Base-by-base conservation (phyloP, 345 rosid species). In the Bruguiera parviflora region DNA sequence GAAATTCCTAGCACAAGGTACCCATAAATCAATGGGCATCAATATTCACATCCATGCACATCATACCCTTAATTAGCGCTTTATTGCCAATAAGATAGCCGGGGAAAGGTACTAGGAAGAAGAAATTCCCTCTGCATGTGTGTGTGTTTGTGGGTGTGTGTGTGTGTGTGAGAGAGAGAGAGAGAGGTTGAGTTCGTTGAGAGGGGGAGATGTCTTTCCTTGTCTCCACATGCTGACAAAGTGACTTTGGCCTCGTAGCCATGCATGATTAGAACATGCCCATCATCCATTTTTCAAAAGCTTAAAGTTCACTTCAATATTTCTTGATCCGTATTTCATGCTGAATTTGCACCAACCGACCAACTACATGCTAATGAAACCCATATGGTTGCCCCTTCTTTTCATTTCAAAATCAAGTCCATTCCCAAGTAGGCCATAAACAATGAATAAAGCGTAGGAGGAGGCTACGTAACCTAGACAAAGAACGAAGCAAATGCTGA, bases 211-310 rank as follows among this genome's bases (percentile, higher is more conserved):
- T 75, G 82, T 75, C 76, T 71, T 67, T 75, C 71, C 68, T 83
- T 83, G 81, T 83, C 85, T 68, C 73, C 87, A 79, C 73, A 79
- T 71, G 35, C 75, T 75, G 87, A 85, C 85, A 79, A 43, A 81
- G 63, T 35, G 70, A 79, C 65, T 67, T 72, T 71, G 79, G 60
- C 75, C 74, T 31, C 61, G 51, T 63, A 80, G 79, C 79, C 80
- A 67, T 70, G 79, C 80, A 82, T 71, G 61, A 76, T 63, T 71
- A 83, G 79, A 78, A 79, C 85, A 79, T 69, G 63, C 74, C 75
- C 73, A 61, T 70, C 75, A 72, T 27, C 66, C 58, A 6, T 68
- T 24, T 65, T 58, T 53, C 49, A 37, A 61, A 70, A 68, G 24
- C 77, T 68, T 65, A 31, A 75, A 56, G 59, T 59, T 70, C 68